Conservation (phyloP, 2,329 filamentous ascomycete species). For the Metarhizium sp. region DNA sequence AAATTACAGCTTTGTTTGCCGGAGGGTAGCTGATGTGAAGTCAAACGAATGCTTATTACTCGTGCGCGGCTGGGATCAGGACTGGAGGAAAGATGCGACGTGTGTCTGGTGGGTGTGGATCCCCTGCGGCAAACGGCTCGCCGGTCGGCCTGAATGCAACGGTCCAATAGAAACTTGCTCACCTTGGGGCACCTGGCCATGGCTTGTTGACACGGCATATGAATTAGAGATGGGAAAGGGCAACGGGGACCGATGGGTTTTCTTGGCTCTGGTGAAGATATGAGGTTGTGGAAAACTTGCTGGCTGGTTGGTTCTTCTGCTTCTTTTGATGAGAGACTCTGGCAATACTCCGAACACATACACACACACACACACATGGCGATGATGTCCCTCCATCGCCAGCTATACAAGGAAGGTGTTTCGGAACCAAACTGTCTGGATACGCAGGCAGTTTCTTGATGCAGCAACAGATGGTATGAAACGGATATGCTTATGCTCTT, state of each 20-base stretch:
- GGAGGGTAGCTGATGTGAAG: neutral
- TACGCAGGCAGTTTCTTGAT: no score
- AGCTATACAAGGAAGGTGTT: no score
- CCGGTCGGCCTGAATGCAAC: neutral
- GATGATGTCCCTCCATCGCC: no score
- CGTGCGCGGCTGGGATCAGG: neutral
- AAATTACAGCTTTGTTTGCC: neutral
- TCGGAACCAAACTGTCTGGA: no score
- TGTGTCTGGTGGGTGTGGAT: neutral
- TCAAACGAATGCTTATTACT: neutral
- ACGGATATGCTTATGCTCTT: no score
- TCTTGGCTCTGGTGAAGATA: neutral
- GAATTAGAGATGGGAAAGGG: no score
- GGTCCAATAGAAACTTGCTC: constrained; percentile 34
- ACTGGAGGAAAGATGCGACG: neutral
- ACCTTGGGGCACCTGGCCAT: neutral
- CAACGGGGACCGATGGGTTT: neutral
- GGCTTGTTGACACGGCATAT: neutral
- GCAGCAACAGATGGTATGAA: no score
- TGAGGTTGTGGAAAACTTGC: no score
- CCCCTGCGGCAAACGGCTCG: neutral
- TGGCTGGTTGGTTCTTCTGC: no score
- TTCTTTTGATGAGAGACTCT: no score
- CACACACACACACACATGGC: no score
- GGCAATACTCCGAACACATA: no score